Base-by-base conservation (phyloP, 2,329 filamentous ascomycete species). In the Arthrinium phaeospermum region DNA sequence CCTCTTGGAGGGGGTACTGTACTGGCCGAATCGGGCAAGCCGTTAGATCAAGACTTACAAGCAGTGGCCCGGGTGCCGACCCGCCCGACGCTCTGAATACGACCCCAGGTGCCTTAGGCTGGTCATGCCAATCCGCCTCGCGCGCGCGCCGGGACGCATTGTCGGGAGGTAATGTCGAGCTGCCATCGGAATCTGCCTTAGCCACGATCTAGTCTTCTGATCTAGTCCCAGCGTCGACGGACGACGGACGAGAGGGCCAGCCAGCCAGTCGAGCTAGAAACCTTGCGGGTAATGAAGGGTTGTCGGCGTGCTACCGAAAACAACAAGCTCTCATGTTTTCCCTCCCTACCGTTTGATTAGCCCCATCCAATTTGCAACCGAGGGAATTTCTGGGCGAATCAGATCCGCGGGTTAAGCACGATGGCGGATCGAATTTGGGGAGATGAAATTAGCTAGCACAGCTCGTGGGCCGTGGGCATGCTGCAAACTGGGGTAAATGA, bases 341-440 rank as follows among this genome's bases (percentile, higher is more conserved):
- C 30, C 57, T 41, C 57, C 41, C 34, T 37, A 41, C 57, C 57
- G 57, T 64, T 64, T 64, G 57, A 64, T 64, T 64, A 64, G 57
- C 37, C 34, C 57, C 57, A 64, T 64, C 57, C 1, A 64, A 64
- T 14, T 64, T 41, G 30, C 57, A 64, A 22, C 57, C 57, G 57
- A 64, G 57, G 57, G 57, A 41, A 64, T 64, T 64, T 64, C 34
- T 64, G 34, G 57, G 34, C 57, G 57, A 64, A 64, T 64, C 57
- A 64, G 57, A 41, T 22, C 22, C 4, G 57, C 2, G 30, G 30
- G 13, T 64, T 64, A 14, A 64, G 57, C 57, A 64, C 57, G 57
- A 41, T 64, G 57, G 57, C 57, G 57, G 57, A 64, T 64, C 57
- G 57, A 64, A 64, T 64, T 64, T 64, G 57, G 57, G 57, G 57